Percentiles rank a stretch among this genome's conserved stretches.
Evolutionary conservation across 305 asterid species (phyloP).

Genomic region (Solanum hybrid): DNA sequence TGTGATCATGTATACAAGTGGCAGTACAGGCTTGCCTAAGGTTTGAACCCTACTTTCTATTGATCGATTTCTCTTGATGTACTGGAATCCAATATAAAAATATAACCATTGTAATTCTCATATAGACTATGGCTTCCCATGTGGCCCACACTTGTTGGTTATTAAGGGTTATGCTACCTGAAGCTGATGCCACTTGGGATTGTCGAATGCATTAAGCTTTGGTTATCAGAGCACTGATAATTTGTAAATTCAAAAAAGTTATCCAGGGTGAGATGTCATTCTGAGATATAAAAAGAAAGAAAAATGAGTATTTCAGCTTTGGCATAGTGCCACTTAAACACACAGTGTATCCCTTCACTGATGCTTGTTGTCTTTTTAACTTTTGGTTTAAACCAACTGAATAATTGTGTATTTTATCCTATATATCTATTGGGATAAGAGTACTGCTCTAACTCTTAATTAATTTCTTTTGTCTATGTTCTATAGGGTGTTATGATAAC

Average conservation of each 20-base stretch:
- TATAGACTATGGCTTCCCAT: not conserved
- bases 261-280: not conserved
- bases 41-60: constrained; percentile 22
- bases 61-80: not conserved
- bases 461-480: not conserved
- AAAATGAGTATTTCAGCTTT: not conserved
- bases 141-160: not conserved
- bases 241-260: not conserved
- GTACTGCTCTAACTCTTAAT: not conserved
- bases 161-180: not conserved
- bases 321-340: not conserved
- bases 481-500: constrained; percentile 88
- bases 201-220: not conserved
- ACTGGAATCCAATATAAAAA: not conserved
- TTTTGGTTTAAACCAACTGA: not conserved
- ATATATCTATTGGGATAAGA: not conserved
- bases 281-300: not conserved
- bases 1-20: constrained; percentile 89
- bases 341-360: not conserved
- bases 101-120: not conserved
- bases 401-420: not conserved
- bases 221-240: not conserved
- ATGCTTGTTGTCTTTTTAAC: not conserved
- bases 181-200: not conserved
- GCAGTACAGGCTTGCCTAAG: constrained; percentile 94